Evolutionary conservation across 305 asterid genomes (phyloP), one percentile per base, ranked within the genome.

Genomic region (Salvia sclarea): DNA sequence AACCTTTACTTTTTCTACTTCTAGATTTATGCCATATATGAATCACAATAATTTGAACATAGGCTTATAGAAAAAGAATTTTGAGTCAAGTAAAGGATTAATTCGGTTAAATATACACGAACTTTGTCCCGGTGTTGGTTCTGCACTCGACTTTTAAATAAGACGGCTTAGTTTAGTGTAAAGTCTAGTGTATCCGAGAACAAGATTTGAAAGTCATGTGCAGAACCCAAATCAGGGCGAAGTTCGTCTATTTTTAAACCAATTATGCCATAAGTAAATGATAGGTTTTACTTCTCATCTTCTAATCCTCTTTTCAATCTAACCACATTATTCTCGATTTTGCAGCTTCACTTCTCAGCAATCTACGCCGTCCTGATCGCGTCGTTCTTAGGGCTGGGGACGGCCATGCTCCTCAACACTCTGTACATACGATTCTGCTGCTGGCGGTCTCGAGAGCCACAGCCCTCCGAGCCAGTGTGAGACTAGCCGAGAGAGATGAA

Each of bases 301-400:
- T 40, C 28, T 8, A 13, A 64, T 57, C n/a, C 1, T 74, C 10
- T 63, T 49, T 37, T 37, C 61, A 4, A 47, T 50, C 59, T 71
- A 66, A 68, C 37, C 21, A 38, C 33, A 31, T 50, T 43, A 3
- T 20, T 14, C 69, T 67, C 55, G 18, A 61, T 76, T 40, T 73
- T 55, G 79, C 93, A 91, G 98, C 81, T 91, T 65, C 89, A 76
- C 17, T 49, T 83, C 16, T 49, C 80, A 33, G 83, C 88, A 50
- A 69, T 88, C 28, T 86, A 81, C 61, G 75, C 95, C 38, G 79
- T 91, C 80, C 77, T 91, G 79, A 11, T 83, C 25, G 77, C 94
- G 21, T 74, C 98, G 22, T 76, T 85, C 79, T 33, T 76, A 35
- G 96, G 98, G 62, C 89, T 87, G 41, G 96, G 86, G 17, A 61